phyloP scores from a whole-genome alignment of 2,329 filamentous ascomycete genomes.

The Penicillium sp. region DNA sequence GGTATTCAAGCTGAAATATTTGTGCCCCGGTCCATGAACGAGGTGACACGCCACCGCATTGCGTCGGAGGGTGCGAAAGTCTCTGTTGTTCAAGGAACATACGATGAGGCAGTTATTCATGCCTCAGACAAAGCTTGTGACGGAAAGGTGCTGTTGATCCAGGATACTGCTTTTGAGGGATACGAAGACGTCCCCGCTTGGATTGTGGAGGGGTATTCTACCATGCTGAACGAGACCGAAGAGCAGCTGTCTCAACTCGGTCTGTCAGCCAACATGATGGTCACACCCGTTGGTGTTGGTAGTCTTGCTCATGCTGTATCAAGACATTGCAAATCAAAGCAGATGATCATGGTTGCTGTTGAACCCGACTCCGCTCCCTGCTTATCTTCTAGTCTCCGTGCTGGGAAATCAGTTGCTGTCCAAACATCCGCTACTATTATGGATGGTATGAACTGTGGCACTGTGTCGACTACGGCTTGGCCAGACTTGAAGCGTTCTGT shows the following conservation, averaged over 20 bases:
- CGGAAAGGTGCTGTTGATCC: slow-evolving; percentile 57
- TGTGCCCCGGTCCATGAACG: slow-evolving; percentile 62
- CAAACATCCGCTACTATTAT: slow-evolving; percentile 67
- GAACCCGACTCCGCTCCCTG: slow-evolving; percentile 67
- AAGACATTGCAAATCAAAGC: slow-evolving; percentile 60
- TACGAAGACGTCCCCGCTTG: slow-evolving; percentile 69
- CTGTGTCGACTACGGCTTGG: slow-evolving; percentile 67
- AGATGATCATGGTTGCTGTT: slow-evolving; percentile 60
- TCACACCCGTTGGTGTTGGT: slow-evolving; percentile 72
- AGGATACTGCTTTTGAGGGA: slow-evolving; percentile 68
- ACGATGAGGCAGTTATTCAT: slow-evolving; percentile 62
- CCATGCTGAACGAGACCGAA: slow-evolving; percentile 70
- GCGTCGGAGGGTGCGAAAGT: slow-evolving; percentile 64
- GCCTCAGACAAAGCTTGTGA: slow-evolving; percentile 46
- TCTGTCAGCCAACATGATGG: slow-evolving; percentile 49
- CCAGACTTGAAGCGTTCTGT: slow-evolving; percentile 58
- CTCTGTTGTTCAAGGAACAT: slow-evolving; percentile 56
- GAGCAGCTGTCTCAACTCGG: slow-evolving; percentile 54
- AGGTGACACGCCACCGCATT: slow-evolving; percentile 57
- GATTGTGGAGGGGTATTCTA: slow-evolving; percentile 77
- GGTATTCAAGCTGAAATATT: slow-evolving; percentile 59
- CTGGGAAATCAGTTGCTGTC: slow-evolving; percentile 52
- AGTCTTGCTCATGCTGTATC: slow-evolving; percentile 71
- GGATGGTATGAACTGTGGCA: slow-evolving; percentile 73
- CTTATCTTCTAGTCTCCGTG: slow-evolving; percentile 50